Base-by-base conservation (phyloP, 257 asterid species). In the Capsicum pubescens region DNA sequence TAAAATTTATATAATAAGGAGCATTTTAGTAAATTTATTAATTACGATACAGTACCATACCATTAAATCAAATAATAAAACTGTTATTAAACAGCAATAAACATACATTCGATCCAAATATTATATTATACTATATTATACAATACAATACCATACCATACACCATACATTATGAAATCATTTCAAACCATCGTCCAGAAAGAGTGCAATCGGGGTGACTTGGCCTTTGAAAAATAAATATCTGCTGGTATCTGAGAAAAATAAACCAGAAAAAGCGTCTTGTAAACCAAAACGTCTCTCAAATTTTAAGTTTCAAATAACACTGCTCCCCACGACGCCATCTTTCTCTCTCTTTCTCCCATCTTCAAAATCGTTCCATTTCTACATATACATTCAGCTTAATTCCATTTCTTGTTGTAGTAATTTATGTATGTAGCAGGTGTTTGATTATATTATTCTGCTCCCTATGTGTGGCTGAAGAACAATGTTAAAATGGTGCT, bases 401-500 rank as follows among this genome's bases (percentile, higher is more conserved):
- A 76, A 21, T 14, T 50, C 81, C 81, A 21, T 13, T 50, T 72
- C 59, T 21, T 50, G 13, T 74, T 42, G 10, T 35, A 70, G 44
- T 39, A 3, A 39, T 4, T 4, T 39, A 42, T 70, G 5, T n/a
- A 42, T 70, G 55, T 42, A 17, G 44, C 79, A 13, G 44, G 10
- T 8, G 14, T 32, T 1, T n/a, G 59, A 39, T 72, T 44, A 44
- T 5, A 71, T 71, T 71, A 17, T 9, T 42, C 15, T 46, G 57
- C 44, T 39, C 44, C 44, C 42, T 39, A 2, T 39, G 44, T 39
- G 3, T 39, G 44, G 4, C 5, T 39, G 44, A 39, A 39, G 44
- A 39, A 9, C 26, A 26, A 46, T 54, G 84, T 85, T 87, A 85
- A 88, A 85, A 39, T 39, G 5, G 5, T 83, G 90, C 46, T 66